Evolutionary conservation across 2,329 filamentous ascomycete species (phyloP), one percentile per base, ranked within the genome.

Genomic region (Beauveria medogensis): DNA sequence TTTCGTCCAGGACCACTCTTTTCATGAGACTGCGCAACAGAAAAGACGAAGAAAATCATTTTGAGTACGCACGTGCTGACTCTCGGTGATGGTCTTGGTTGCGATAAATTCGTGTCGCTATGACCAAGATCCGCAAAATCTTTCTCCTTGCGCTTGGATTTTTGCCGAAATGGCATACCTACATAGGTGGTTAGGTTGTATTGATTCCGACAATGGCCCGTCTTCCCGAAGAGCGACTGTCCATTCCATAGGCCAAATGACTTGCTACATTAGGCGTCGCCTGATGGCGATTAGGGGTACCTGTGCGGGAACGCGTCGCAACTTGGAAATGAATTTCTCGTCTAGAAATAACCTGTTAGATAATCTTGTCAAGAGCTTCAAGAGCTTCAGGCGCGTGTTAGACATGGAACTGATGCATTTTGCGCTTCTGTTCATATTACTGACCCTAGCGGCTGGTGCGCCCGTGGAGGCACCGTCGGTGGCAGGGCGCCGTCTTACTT

Each of bases 401-500:
- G n/a, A 34, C 20, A 47, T 40, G 55, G 20, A 30, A 51, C 14
- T 28, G 34, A 50, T 43, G 37, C 40, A 26, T 37, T 18, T 59
- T 37, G 47, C 56, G 48, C 40, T 40, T 40, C n/a, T 53, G 16
- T 20, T 14, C 46, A 9, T 52, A 4, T 26, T 60, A 16, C 41
- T 54, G 28, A 6, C 50, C 9, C 24, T 30, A 20, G 58, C 24
- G 43, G 40, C 58, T n/a, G 28, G 48, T 40, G 58, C 18, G 30
- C 58, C 58, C 9, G 50, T 60, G 9, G 22, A 60, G 14, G 50
- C 28, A 51, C 50, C 86, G 67, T 88, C 86, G 30, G 70, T 67
- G 59, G 85, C 78, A 80, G 81, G 69, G 41, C 50, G 50, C 20
- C 91, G 40, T 6, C 41, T 61, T 14, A 57, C 59, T 37, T 61